Percentiles rank a stretch among this genome's conserved stretches.
Conservation (phyloP, 495 filamentous ascomycete species). For the Penicillium macrosclerotiorum region DNA sequence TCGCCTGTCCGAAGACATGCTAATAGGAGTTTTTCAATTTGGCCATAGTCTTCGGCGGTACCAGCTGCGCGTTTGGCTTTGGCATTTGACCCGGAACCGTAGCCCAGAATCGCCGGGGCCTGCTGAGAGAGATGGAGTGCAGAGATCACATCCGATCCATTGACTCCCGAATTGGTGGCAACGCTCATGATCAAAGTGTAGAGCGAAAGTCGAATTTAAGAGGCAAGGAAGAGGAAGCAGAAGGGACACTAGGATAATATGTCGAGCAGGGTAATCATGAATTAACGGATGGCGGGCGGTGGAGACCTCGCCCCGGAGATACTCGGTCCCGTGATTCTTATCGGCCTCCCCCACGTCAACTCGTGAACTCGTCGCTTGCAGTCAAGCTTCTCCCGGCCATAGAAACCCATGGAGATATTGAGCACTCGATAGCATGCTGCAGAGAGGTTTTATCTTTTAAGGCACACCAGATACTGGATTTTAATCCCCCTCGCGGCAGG, state of each 20-base stretch:
- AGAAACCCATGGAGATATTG: too few species aligned
- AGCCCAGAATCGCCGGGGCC: constrained; percentile 65
- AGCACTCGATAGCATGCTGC: too few species aligned
- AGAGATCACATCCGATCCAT: constrained; percentile 38
- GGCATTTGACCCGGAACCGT: constrained; percentile 44
- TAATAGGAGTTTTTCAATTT: constrained; percentile 81
- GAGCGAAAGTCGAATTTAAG: not conserved
- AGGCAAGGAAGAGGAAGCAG: not conserved
- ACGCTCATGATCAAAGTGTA: constrained; percentile 15
- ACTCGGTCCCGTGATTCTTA: constrained; percentile 27
- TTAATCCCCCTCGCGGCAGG: too few species aligned
- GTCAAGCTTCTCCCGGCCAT: not conserved
- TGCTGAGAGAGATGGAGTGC: constrained; percentile 75
- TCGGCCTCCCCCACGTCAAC: constrained; percentile 14
- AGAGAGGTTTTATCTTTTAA: too few species aligned
- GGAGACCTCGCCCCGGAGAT: constrained; percentile 4
- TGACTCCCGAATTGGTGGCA: constrained; percentile 14
- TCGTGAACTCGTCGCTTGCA: constrained; percentile 4
- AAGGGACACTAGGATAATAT: too few species aligned
- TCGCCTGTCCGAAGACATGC: constrained; percentile 85
- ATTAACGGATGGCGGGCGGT: not conserved
- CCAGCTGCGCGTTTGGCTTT: constrained; percentile 51
- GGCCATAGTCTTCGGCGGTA: constrained; percentile 72
- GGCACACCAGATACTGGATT: too few species aligned
- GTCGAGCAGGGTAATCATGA: too few species aligned